Percentiles rank a stretch among this genome's conserved stretches.
These are phyloP conservation scores for Daldinia sp. DNA, from an alignment of 2,329 filamentous ascomycete species.

Conservation along the genomic window DNA sequence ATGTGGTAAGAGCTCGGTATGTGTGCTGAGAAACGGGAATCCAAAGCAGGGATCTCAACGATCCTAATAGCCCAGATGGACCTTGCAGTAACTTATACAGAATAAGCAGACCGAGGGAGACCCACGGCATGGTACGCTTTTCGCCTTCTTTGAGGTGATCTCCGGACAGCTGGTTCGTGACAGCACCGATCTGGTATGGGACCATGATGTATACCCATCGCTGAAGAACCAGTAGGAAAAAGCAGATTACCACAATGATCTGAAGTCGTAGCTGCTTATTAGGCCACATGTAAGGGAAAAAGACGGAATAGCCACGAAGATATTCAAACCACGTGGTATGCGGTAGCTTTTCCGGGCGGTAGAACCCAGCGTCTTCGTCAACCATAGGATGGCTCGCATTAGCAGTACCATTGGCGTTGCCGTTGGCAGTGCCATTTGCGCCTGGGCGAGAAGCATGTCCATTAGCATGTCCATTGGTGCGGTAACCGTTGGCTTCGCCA, in stretches of 20 bases:
- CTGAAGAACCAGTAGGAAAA: constrained; percentile 80
- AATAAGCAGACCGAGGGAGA: constrained; percentile 78
- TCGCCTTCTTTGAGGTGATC: constrained; percentile 58
- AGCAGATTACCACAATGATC: constrained; percentile 81
- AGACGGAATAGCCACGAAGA: constrained; percentile 86
- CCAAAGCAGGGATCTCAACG: constrained; percentile 84
- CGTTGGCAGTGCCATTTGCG: constrained; percentile 52
- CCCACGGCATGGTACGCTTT: constrained; percentile 69
- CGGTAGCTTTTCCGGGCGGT: constrained; percentile 84
- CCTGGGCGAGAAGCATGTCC: constrained; percentile 30
- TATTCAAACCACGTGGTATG: constrained; percentile 97
- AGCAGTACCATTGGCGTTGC: constrained; percentile 53
- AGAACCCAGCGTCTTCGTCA: constrained; percentile 80
- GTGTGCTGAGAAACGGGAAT: constrained; percentile 97
- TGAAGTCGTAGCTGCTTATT: constrained; percentile 78
- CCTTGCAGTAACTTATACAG: constrained; percentile 84
- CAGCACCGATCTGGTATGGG: constrained; percentile 78
- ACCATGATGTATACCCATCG: constrained; percentile 87
- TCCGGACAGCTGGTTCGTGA: constrained; percentile 75
- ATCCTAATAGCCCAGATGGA: constrained; percentile 85
- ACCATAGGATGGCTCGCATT: constrained; percentile 43
- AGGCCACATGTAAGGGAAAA: constrained; percentile 98
- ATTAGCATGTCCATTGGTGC: constrained; percentile 34
- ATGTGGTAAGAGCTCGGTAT: constrained; percentile 91
- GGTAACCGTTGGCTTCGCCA: constrained; percentile 37